These are phyloP conservation scores for Neospermospora avenae DNA, from an alignment of 2,329 filamentous ascomycete species.

Conservation along the genomic window DNA sequence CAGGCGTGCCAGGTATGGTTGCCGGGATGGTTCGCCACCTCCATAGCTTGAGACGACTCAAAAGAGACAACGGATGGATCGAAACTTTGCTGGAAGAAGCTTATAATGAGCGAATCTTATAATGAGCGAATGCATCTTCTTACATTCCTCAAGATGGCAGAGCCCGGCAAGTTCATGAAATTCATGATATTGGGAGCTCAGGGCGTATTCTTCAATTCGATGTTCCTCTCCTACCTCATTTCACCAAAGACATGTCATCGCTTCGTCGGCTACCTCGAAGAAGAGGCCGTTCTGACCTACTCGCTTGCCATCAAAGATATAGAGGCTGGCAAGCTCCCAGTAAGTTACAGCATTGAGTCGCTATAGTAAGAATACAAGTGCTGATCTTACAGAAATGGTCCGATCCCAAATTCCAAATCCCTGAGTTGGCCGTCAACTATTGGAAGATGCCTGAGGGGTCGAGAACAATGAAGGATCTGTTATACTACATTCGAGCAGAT, in stretches of 20 bases:
- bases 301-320: conserved; percentile 84
- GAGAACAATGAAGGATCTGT: conserved; percentile 78
- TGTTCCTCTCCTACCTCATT: conserved; percentile 86
- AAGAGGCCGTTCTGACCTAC: conserved; percentile 96
- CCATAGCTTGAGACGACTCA: conserved; percentile 77
- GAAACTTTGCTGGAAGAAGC: conserved; percentile 86
- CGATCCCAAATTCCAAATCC: conserved; percentile 65
- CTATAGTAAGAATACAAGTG: neutral
- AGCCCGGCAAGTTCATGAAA: conserved; percentile 81
- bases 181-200: conserved; percentile 88
- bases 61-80: conserved; percentile 95
- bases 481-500: conserved; percentile 86
- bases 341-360: neutral
- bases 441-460: conserved; percentile 90
- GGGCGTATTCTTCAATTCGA: conserved; percentile 92
- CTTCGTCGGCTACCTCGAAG: conserved; percentile 95
- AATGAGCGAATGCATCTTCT: conserved; percentile 93
- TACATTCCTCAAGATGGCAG: conserved; percentile 88
- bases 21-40: conserved; percentile 92
- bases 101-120: conserved; percentile 90
- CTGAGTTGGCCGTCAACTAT: conserved; percentile 86
- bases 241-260: conserved; percentile 86
- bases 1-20: conserved; percentile 95
- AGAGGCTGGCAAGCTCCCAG: conserved; percentile 74
- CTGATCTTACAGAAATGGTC: conserved; percentile 57